Conservation (phyloP, 139 green algal species). For the Micractinium conductrix region DNA sequence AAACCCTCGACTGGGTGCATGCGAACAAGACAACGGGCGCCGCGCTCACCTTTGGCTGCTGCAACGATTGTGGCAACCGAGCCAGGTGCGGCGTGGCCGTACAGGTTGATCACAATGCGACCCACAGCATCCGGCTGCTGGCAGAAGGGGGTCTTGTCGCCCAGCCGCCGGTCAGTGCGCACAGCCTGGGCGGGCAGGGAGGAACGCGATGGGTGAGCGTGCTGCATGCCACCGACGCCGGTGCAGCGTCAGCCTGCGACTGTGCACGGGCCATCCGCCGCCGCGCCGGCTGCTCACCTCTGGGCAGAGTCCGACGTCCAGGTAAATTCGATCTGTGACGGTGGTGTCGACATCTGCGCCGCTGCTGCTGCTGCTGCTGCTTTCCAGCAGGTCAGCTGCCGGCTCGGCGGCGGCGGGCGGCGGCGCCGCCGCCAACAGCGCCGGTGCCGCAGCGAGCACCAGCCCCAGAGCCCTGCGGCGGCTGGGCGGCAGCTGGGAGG, state of each 20-base stretch:
- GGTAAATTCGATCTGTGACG: slow-evolving; percentile 24
- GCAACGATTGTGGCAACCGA: slow-evolving; percentile 65
- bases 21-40: neutral
- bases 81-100: slow-evolving; percentile 53
- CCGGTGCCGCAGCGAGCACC: neutral
- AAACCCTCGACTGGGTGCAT: neutral
- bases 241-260: no score
- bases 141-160: slow-evolving; percentile 59
- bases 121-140: slow-evolving; percentile 50
- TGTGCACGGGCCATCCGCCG: no score
- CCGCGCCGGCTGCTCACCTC: neutral
- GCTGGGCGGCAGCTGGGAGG: neutral
- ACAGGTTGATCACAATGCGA: slow-evolving; percentile 67
- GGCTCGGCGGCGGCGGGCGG: neutral
- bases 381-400: neutral
- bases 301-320: slow-evolving; percentile 44
- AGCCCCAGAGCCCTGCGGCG: slow-evolving; percentile 3
- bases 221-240: neutral
- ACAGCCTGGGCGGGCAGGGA: neutral
- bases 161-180: slow-evolving; percentile 57
- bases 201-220: neutral
- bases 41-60: neutral
- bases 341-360: neutral
- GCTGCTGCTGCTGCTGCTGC: neutral
- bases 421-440: neutral